Evolutionary conservation across 2,329 filamentous ascomycete species (phyloP), one percentile per base, ranked within the genome.

Genomic region (Colletotrichum sp.): DNA sequence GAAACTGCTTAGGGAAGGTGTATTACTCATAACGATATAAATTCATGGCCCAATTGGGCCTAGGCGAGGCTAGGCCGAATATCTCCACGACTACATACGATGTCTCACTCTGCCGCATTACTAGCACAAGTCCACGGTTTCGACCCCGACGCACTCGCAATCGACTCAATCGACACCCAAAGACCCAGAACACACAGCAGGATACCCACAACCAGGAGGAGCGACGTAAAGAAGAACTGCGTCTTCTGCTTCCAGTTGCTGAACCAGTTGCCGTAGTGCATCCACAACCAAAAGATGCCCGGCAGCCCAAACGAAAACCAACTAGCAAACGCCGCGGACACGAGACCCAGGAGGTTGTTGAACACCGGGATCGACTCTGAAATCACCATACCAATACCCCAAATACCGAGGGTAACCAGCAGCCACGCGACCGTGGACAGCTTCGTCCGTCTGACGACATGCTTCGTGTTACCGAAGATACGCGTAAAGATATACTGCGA

Each of bases 361-460:
- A 95, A 95, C 59, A 92, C 90, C 0, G 94, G 94, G 9, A 95
- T 92, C 0, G 92, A 91, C 80, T 93, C 90, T 3, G 93, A 92
- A 74, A 95, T 92, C 71, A 95, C 83, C 88, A 92, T 94, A 2
- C 92, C 91, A 8, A 93, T 72, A 4, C 90, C 78, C 91, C 93
- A 95, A 9, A 91, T 82, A 5, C 79, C 81, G 0, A 88, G 81
- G 0, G 90, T 89, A 36, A 95, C 90, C 5, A 79, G 87, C 8
- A 91, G 78, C 93, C 93, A 95, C 15, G 88, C 88, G 3, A 88
- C 80, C 76, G 89, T 89, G 7, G 90, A 89, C 1, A 88, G 73
- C 72, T 84, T 85, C 52, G 88, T 91, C 55, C 87, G 86, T 76
- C 88, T 87, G 66, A 87, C 85, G 81, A 90, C 86, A 78, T 90